phyloP scores from a whole-genome alignment of 805 yeast genomes.

The Metschnikowia drakensbergensis region DNA sequence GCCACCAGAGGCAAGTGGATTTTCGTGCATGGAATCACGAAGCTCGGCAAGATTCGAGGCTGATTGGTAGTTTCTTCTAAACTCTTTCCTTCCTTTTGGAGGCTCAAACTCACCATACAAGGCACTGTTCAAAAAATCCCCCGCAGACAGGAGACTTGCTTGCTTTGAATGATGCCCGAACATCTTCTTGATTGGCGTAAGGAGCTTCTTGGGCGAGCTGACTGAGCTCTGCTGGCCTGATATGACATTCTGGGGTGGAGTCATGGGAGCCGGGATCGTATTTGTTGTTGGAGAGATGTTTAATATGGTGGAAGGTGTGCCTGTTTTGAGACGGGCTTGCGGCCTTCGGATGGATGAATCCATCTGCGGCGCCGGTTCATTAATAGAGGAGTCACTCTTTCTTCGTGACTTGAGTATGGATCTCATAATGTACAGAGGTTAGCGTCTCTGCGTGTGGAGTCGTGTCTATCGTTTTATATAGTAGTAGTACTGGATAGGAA shows the following conservation, averaged over 20 bases:
- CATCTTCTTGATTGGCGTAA: slow-evolving; percentile 36
- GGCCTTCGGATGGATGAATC: slow-evolving; percentile 2
- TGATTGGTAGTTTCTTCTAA: background rate
- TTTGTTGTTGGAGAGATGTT: background rate
- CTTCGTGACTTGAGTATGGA: slow-evolving; percentile 18
- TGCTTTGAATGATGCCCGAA: slow-evolving; percentile 19
- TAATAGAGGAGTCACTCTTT: slow-evolving; percentile 17
- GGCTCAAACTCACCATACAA: slow-evolving; percentile 14
- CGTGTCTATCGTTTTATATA: background rate
- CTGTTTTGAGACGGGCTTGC: background rate
- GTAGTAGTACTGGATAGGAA: background rate
- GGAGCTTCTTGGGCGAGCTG: slow-evolving; percentile 35
- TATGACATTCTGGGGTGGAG: slow-evolving; percentile 13
- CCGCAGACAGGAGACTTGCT: slow-evolving; percentile 5
- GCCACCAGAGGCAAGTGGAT: background rate
- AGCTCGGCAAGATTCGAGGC: slow-evolving; percentile 2
- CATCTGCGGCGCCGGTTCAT: slow-evolving; percentile 11
- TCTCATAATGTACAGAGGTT: slow-evolving; percentile 11
- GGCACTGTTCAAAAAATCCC: slow-evolving; percentile 13
- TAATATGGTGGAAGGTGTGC: background rate
- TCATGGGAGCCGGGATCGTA: background rate
- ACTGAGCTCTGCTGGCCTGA: slow-evolving; percentile 8
- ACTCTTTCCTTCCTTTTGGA: slow-evolving; percentile 7
- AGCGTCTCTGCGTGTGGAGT: background rate
- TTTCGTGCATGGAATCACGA: background rate